phyloP scores from a whole-genome alignment of 495 filamentous ascomycete species.

The Penicillium desertorum region DNA sequence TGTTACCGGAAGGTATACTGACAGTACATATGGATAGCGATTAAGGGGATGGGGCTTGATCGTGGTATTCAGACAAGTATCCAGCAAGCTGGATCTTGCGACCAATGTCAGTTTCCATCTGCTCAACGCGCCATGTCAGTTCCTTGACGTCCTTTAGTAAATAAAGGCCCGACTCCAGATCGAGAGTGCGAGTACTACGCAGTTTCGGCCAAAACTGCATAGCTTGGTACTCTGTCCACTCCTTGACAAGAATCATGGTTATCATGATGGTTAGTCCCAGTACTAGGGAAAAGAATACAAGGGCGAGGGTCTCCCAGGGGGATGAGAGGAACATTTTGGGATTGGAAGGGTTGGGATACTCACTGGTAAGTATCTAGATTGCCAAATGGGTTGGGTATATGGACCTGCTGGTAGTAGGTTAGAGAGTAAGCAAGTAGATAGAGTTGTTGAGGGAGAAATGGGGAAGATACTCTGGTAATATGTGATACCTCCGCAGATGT shows the following conservation, averaged over 20 bases:
- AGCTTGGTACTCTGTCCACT: slow-evolving; percentile 9
- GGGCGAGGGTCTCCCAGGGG: neutral
- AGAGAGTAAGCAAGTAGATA: neutral
- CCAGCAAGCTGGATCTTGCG: neutral
- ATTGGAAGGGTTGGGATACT: neutral
- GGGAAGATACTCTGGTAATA: neutral
- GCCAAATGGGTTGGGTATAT: neutral
- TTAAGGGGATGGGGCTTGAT: neutral
- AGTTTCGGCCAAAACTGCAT: slow-evolving; percentile 11
- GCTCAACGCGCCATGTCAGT: neutral
- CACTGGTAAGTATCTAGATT: neutral
- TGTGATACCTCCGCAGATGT: neutral
- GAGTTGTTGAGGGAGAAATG: neutral
- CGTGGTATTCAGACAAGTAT: neutral
- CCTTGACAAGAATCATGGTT: slow-evolving; percentile 7
- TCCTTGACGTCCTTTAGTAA: neutral
- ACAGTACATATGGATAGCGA: neutral
- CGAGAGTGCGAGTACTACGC: slow-evolving; percentile 4
- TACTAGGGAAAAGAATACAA: neutral
- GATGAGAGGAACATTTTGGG: neutral
- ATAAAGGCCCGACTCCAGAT: slow-evolving; percentile 8
- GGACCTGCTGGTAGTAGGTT: neutral
- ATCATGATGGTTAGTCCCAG: slow-evolving; percentile 2
- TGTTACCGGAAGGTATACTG: neutral
- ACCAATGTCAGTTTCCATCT: neutral